These are phyloP conservation scores for Dactylis glomerata DNA, from an alignment of 176 grass and related monocot genomes.

Conservation along the genomic window DNA sequence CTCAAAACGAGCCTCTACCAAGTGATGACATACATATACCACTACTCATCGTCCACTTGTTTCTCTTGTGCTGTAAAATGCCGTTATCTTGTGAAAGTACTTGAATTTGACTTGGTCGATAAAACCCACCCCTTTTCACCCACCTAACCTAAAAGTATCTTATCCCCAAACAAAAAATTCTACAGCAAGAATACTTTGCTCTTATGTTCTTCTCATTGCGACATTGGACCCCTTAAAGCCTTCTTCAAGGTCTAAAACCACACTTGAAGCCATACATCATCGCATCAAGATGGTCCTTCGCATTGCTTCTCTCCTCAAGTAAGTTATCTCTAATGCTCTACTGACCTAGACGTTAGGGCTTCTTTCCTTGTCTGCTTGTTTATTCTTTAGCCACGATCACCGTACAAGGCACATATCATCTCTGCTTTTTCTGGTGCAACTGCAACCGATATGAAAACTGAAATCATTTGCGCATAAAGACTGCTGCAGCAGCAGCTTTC, in stretches of 20 bases:
- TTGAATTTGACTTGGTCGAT: not conserved
- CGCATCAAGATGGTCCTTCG: constrained; percentile 17
- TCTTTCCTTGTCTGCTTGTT: constrained; percentile 34
- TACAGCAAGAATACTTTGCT: not conserved
- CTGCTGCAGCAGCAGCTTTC: constrained; percentile 29
- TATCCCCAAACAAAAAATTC: constrained; percentile 3
- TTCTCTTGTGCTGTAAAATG: not conserved
- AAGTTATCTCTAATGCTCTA: constrained; percentile 31
- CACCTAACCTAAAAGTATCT: not conserved
- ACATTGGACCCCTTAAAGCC: not conserved
- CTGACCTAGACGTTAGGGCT: constrained; percentile 10
- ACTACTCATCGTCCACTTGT: constrained; percentile 7
- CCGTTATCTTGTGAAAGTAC: not conserved
- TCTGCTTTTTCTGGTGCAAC: constrained; percentile 19
- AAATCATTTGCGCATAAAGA: constrained; percentile 31
- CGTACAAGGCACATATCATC: constrained; percentile 30
- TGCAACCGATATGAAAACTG: not conserved
- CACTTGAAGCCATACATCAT: constrained; percentile 32
- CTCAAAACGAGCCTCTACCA: constrained; percentile 1
- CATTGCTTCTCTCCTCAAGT: constrained; percentile 14
- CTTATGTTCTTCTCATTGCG: not conserved
- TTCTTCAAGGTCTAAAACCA: constrained; percentile 33
- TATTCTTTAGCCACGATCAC: constrained; percentile 27
- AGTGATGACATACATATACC: not conserved
- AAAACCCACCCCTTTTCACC: not conserved